These are phyloP conservation scores for Cornus florida DNA, from an alignment of 148 eudicot genomes.

Conservation along the genomic window DNA sequence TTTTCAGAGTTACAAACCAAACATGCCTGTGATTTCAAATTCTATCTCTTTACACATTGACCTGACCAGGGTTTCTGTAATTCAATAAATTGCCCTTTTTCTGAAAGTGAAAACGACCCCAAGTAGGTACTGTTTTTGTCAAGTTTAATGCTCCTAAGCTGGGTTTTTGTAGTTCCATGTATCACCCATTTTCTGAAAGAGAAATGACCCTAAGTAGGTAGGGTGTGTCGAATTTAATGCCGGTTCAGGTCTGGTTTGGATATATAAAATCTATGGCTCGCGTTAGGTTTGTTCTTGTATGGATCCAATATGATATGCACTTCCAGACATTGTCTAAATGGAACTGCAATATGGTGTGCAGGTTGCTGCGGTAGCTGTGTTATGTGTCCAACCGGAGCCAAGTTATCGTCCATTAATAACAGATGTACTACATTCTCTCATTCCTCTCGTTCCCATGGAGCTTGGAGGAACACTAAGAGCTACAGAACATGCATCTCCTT, in stretches of 20 bases:
- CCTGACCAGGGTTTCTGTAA: no score
- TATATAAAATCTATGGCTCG: background rate
- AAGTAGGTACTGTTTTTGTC: no score
- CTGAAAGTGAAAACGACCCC: no score
- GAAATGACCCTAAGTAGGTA: no score
- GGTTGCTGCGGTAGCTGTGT: conserved; percentile 94
- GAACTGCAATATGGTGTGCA: conserved; percentile 7
- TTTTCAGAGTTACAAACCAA: no score
- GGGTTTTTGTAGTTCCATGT: no score
- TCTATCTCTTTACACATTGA: no score
- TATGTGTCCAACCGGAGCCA: conserved; percentile 94
- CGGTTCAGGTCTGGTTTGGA: background rate
- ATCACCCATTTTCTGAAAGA: no score
- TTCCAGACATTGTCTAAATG: background rate
- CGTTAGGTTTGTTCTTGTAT: background rate
- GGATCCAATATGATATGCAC: background rate
- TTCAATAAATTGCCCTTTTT: no score
- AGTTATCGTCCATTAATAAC: conserved; percentile 86
- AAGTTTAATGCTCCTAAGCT: no score
- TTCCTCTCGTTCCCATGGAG: conserved; percentile 78
- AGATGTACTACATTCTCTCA: conserved; percentile 80
- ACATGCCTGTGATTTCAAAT: no score
- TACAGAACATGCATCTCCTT: conserved; percentile 17
- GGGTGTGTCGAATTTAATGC: no score
- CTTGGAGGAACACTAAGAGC: conserved; percentile 78